Base-by-base conservation (phyloP, 148 eudicot genomes). In the Rhododendron simsii region DNA sequence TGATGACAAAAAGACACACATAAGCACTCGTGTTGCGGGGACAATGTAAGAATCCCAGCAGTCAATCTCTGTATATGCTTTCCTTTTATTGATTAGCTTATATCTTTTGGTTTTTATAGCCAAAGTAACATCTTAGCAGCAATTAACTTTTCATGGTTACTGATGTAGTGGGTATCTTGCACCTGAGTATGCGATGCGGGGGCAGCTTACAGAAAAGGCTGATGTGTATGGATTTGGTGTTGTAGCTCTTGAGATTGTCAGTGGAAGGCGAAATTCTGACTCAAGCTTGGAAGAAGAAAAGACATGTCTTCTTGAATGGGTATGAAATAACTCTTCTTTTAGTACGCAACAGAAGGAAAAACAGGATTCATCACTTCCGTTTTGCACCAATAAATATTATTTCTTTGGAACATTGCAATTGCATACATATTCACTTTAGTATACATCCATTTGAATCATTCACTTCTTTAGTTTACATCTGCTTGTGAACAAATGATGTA, bases 141-240 rank as follows among this genome's bases (percentile, higher is more conserved):
- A 18, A 5, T 53, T 6, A 6, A 44, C 67, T 78, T 69, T 85
- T 35, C 11, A 75, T 81, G 75, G 82, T 55, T 14, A 53, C 18
- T 61, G 4, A 15, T 90, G 55, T 71, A 96, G 99, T 86, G 99
- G 99, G 48, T 96, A 95, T 89, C 95, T 96, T 87, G 99, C 99
- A n/a, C 99, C 96, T 11, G 99, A 96, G 85, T 96, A 96, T 79
- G 99, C 99, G 23, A 87, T 96, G 95, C 94, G 96, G 75, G 99
- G 99, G 57, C 98, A 91, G 83, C 98, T 95, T n/a, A 96, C 99
- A 8, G 97, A 96, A 87, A 96, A 96, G 92, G 98, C 91, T 59
- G 99, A 96, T 88, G 95, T 95, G 84, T 96, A 94, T 91, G 90
- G 97, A 63, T 96, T 94, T 86, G 99, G 99, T 67, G 94, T 96